phyloP scores from a whole-genome alignment of 768 basidiomycete genomes.

The Amylocystis lapponica region DNA sequence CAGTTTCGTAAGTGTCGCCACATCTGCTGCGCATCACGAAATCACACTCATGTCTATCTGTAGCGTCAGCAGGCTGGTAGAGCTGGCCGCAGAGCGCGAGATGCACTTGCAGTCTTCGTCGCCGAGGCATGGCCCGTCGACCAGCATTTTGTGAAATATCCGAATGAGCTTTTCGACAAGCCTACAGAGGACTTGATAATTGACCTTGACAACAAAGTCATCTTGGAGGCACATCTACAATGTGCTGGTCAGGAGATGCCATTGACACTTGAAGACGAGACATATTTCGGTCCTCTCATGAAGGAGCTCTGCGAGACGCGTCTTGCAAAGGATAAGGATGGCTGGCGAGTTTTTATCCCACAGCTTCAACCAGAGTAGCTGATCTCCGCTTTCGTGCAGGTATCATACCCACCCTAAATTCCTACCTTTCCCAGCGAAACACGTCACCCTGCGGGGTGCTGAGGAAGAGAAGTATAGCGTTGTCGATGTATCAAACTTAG shows the following conservation, averaged over 20 bases:
- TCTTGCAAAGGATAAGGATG: constrained; percentile 67
- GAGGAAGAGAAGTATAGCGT: constrained; percentile 78
- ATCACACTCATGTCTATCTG: not conserved
- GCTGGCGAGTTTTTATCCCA: constrained; percentile 47
- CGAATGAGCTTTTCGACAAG: constrained; percentile 64
- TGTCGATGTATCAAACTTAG: constrained; percentile 50
- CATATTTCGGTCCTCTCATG: constrained; percentile 66
- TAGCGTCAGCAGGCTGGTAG: constrained; percentile 88
- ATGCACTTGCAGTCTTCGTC: constrained; percentile 72
- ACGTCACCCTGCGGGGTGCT: constrained; percentile 68
- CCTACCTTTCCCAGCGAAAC: constrained; percentile 68
- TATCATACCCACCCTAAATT: constrained; percentile 79
- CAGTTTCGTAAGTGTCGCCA: constrained; percentile 65
- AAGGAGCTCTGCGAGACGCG: constrained; percentile 53
- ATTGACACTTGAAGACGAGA: constrained; percentile 52
- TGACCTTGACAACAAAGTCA: constrained; percentile 66
- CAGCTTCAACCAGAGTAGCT: not conserved
- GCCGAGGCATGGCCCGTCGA: constrained; percentile 67
- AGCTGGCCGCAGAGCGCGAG: constrained; percentile 75
- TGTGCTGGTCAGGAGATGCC: constrained; percentile 89
- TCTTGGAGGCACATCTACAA: constrained; percentile 82
- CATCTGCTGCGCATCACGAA: not conserved
- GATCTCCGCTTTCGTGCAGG: constrained; percentile 36
- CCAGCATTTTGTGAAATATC: constrained; percentile 64
- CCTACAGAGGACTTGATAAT: constrained; percentile 57